phyloP scores from a whole-genome alignment of 805 yeast genomes.

The Nakazawaea ernobii region DNA sequence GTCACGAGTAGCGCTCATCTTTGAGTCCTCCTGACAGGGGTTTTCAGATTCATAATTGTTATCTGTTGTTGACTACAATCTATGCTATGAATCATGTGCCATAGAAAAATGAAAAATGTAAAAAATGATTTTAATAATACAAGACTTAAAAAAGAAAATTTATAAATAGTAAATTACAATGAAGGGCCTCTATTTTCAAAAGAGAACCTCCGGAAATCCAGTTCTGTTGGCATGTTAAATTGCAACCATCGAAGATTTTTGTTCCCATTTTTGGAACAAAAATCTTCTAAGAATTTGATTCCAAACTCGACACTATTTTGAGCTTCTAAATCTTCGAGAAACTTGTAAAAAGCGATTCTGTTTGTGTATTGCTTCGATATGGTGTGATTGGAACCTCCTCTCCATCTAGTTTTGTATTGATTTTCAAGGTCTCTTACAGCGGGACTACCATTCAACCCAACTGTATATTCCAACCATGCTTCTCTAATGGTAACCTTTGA shows the following conservation, averaged over 20 bases:
- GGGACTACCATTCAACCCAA: conserved; percentile 35
- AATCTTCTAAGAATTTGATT: conserved; percentile 10
- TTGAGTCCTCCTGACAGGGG: too few species aligned
- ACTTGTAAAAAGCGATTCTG: conserved; percentile 10
- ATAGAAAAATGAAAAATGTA: too few species aligned
- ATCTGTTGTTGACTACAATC: too few species aligned
- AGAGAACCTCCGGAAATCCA: conserved; percentile 3
- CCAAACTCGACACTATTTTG: conserved; percentile 9
- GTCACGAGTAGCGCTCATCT: too few species aligned
- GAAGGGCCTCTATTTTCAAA: conserved; percentile 1
- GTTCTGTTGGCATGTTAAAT: conserved; percentile 9
- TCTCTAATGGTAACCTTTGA: conserved; percentile 14
- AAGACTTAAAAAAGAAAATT: background rate
- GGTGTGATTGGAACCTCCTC: conserved; percentile 28
- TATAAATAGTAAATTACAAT: background rate
- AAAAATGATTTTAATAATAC: background rate
- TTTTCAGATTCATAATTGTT: too few species aligned
- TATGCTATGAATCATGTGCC: too few species aligned
- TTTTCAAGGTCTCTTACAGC: conserved; percentile 34
- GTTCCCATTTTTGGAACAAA: conserved; percentile 7
- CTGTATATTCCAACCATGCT: conserved; percentile 26
- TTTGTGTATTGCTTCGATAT: conserved; percentile 20
- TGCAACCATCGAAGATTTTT: conserved; percentile 11
- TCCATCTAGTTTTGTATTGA: conserved; percentile 35
- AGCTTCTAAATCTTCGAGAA: conserved; percentile 7